Percentiles rank a stretch among this genome's conserved stretches.
Conservation (phyloP, 2,329 filamentous ascomycete genomes). For the Beauveria asiatica region DNA sequence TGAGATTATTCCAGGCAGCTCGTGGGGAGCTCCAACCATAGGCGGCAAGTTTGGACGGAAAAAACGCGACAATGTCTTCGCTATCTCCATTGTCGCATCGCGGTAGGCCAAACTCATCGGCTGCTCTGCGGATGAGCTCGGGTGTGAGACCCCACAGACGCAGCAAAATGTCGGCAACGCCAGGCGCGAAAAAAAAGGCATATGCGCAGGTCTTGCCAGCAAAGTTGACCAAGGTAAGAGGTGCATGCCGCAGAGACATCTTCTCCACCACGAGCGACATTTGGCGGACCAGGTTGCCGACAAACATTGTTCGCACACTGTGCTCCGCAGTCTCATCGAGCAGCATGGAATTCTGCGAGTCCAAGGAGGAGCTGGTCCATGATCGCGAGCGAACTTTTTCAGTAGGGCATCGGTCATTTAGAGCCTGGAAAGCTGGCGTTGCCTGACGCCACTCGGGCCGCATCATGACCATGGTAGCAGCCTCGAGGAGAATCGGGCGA, state of each 20-base stretch:
- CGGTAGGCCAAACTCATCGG: conserved; percentile 59
- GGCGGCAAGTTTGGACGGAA: conserved; percentile 56
- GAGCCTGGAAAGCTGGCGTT: conserved; percentile 57
- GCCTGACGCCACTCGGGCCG: conserved; percentile 77
- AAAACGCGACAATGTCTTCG: conserved; percentile 58
- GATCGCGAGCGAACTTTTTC: conserved; percentile 38
- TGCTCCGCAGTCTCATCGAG: conserved; percentile 66
- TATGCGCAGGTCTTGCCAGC: conserved; percentile 87
- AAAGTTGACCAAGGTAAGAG: conserved; percentile 66
- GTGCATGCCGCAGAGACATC: conserved; percentile 67
- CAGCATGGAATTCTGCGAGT: conserved; percentile 52
- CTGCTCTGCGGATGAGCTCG: conserved; percentile 60
- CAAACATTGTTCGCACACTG: conserved; percentile 81
- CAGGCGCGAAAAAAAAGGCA: conserved; percentile 86
- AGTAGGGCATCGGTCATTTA: conserved; percentile 44
- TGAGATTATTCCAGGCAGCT: conserved; percentile 46
- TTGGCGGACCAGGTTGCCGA: conserved; percentile 72
- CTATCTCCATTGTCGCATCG: conserved; percentile 47
- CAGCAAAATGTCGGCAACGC: conserved; percentile 73
- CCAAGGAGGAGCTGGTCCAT: conserved; percentile 46
- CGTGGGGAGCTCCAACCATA: conserved; percentile 48
- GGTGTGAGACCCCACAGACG: conserved; percentile 69
- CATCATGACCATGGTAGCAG: conserved; percentile 73
- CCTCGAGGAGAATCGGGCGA: conserved; percentile 70
- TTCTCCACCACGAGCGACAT: conserved; percentile 84